These are phyloP conservation scores for Podochytrium sp. DNA, from an alignment of 192 early-diverging fungal species.

Conservation along the genomic window DNA sequence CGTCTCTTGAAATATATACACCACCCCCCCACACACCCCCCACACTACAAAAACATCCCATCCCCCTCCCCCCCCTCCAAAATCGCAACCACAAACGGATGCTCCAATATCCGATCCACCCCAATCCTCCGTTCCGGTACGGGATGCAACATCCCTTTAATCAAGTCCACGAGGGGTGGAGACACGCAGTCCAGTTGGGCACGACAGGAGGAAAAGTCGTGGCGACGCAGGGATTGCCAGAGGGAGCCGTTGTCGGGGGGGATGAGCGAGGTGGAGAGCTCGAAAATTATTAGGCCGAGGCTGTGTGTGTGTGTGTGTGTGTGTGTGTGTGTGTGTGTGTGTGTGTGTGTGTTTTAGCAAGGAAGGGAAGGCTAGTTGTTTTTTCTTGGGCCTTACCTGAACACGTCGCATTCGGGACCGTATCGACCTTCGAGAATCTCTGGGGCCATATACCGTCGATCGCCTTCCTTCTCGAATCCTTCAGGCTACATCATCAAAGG, in stretches of 20 bases:
- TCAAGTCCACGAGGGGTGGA: slow-evolving; percentile 60
- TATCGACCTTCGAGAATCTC: slow-evolving; percentile 76
- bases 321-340: neutral
- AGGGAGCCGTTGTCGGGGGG: slow-evolving; percentile 86
- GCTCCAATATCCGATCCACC: slow-evolving; percentile 52
- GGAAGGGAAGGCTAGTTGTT: neutral
- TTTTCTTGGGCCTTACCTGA: slow-evolving; percentile 57
- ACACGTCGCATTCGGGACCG: slow-evolving; percentile 84
- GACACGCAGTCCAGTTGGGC: slow-evolving; percentile 48
- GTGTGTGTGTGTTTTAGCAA: neutral
- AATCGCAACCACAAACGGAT: slow-evolving; percentile 43
- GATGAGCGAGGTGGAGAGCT: slow-evolving; percentile 82
- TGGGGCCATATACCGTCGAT: slow-evolving; percentile 90
- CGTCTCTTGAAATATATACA: too few species aligned
- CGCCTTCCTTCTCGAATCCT: slow-evolving; percentile 78
- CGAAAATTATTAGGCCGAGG: slow-evolving; percentile 87
- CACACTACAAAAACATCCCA: too few species aligned
- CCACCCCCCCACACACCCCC: too few species aligned
- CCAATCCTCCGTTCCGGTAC: slow-evolving; percentile 58
- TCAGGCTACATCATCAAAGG: slow-evolving; percentile 30
- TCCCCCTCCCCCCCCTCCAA: slow-evolving; percentile 24
- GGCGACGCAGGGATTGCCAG: slow-evolving; percentile 84
- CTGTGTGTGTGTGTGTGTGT: too few species aligned
- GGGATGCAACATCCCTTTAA: slow-evolving; percentile 72
- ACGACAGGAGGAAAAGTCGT: slow-evolving; percentile 67